phyloP scores from a whole-genome alignment of 345 rosid species.

The Hevea brasiliensis region DNA sequence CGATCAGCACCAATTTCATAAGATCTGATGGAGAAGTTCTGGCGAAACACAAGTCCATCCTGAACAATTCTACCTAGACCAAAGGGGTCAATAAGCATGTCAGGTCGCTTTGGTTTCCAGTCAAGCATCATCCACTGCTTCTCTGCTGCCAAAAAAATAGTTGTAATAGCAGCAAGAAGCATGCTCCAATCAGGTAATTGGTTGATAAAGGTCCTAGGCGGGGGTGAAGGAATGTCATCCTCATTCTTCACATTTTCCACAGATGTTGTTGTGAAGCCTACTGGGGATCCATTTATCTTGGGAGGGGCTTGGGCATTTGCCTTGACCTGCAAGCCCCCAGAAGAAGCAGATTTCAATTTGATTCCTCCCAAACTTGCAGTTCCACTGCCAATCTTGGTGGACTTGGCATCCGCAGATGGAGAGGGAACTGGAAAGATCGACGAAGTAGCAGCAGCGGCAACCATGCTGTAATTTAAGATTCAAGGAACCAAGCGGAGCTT shows the following conservation, averaged over 20 bases:
- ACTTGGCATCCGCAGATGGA: constrained; percentile 51
- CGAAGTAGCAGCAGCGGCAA: constrained; percentile 70
- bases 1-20: constrained; percentile 99
- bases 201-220: constrained; percentile 90
- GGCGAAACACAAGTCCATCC: constrained; percentile 86
- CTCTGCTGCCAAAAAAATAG: constrained; percentile 95
- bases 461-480: constrained; percentile 47
- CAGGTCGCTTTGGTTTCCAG: constrained; percentile 90
- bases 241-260: constrained; percentile 54
- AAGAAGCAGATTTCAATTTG: constrained; percentile 42
- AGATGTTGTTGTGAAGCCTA: constrained; percentile 46
- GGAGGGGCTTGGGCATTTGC: constrained; percentile 90
- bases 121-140: constrained; percentile 99
- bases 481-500: constrained; percentile 3
- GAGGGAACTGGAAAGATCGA: constrained; percentile 66
- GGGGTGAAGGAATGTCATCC: constrained; percentile 46
- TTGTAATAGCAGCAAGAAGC: constrained; percentile 98
- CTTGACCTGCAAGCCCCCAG: constrained; percentile 69
- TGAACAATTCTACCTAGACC: constrained; percentile 87
- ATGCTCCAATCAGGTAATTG: constrained; percentile 99
- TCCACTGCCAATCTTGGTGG: constrained; percentile 42
- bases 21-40: constrained; percentile 88
- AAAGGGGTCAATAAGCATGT: constrained; percentile 79
- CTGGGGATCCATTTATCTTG: constrained; percentile 73
- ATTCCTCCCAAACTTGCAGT: constrained; percentile 52